A percentile compares a stretch with the other conserved stretches of the same genome.
Conservation (phyloP, 345 rosid species). For the Mangifera indica region DNA sequence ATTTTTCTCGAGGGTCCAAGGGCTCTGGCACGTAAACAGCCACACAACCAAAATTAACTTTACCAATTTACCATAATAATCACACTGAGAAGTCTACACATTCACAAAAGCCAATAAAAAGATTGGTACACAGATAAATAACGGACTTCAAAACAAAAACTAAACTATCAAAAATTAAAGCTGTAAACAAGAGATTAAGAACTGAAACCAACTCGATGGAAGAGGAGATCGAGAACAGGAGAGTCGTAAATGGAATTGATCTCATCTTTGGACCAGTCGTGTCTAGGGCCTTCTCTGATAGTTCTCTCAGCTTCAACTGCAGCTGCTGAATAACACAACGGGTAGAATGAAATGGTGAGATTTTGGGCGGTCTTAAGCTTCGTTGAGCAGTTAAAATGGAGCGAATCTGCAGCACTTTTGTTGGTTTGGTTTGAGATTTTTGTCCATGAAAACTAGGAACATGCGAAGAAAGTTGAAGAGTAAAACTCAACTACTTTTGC, state of each 20-base stretch:
- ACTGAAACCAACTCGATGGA: conserved; percentile 56
- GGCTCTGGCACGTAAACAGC: too few relatives aligned
- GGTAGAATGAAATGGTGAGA: conserved; percentile 3
- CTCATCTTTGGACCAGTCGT: conserved; percentile 56
- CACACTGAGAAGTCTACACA: too few relatives aligned
- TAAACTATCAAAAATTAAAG: too few relatives aligned
- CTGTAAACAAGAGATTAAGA: too few relatives aligned
- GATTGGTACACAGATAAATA: too few relatives aligned
- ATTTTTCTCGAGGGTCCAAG: too few relatives aligned
- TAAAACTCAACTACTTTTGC: too few relatives aligned
- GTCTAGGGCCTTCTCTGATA: conserved; percentile 57
- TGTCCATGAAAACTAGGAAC: not conserved
- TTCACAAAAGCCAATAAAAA: too few relatives aligned
- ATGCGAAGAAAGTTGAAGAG: not conserved
- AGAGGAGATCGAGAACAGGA: conserved; percentile 78
- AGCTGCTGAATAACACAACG: conserved; percentile 45
- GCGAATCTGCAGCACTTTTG: conserved; percentile 1
- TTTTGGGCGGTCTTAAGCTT: conserved; percentile 3
- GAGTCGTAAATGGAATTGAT: conserved; percentile 69
- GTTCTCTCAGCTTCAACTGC: conserved; percentile 60
- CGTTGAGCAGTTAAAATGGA: not conserved
- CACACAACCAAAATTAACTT: too few relatives aligned
- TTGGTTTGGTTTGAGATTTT: not conserved
- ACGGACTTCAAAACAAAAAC: too few relatives aligned
- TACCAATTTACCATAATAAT: too few relatives aligned